Evolutionary conservation across 345 rosid genomes (phyloP).

Genomic region (Laguncularia racemosa): DNA sequence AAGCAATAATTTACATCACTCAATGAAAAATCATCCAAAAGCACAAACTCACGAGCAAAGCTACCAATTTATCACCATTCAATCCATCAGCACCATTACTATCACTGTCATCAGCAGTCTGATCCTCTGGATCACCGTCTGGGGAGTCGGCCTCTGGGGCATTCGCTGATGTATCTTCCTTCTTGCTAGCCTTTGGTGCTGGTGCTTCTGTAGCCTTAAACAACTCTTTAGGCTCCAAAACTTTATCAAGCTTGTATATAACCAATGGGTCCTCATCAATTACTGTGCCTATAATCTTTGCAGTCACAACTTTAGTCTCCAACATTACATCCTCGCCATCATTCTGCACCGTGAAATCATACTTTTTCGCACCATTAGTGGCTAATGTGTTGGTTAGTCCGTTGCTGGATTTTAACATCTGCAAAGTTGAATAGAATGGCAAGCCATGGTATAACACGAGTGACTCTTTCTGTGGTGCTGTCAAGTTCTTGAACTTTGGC

Average conservation of each 20-base stretch:
- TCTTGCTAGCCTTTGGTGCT: conserved; percentile 33
- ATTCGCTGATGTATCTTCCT: conserved; percentile 17
- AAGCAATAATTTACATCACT: conserved; percentile 1
- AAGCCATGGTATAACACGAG: conserved; percentile 66
- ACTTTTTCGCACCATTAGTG: conserved; percentile 76
- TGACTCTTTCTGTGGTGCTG: conserved; percentile 55
- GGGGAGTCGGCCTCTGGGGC: conserved; percentile 58
- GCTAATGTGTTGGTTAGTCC: conserved; percentile 80
- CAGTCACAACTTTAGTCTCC: conserved; percentile 54
- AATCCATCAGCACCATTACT: conserved; percentile 33
- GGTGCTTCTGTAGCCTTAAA: conserved; percentile 50
- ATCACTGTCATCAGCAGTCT: conserved; percentile 33
- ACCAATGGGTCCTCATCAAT: conserved; percentile 77
- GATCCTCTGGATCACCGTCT: conserved; percentile 28
- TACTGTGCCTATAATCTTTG: conserved; percentile 50
- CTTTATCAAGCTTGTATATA: conserved; percentile 60
- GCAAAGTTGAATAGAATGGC: conserved; percentile 63
- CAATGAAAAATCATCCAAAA: conserved; percentile 31
- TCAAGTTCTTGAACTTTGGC: conserved; percentile 68
- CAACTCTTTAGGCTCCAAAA: conserved; percentile 68
- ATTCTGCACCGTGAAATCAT: conserved; percentile 66
- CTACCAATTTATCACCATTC: conserved; percentile 27
- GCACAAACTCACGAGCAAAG: conserved; percentile 28
- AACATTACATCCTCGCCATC: conserved; percentile 68
- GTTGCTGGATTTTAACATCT: conserved; percentile 66